Evolutionary conservation across 331 rosid species (phyloP), one percentile per base, ranked within the genome.

Genomic region (Pyrus hybrid): DNA sequence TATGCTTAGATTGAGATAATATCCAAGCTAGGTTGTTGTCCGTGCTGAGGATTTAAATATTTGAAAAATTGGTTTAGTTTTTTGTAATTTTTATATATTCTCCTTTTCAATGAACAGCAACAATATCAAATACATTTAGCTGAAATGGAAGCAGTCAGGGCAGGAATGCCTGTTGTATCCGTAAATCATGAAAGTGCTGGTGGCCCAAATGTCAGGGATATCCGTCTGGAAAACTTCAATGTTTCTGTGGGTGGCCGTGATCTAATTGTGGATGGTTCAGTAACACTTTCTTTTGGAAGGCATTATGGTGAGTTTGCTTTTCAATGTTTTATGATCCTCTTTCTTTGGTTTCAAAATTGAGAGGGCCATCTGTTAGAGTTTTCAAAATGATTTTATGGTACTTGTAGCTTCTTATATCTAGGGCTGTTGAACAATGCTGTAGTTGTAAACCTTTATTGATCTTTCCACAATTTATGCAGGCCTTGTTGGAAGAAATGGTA

Each of bases 191-290:
- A 92, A 32, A 79, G 72, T 63, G 67, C 76, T 7, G 89, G 90
- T 18, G 99, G 97, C 49, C 75, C 95, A 5, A 57, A 67, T 23
- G 88, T 94, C 76, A 94, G 92, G 87, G 99, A 94, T 83, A 89
- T 92, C 62, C 97, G 88, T 77, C 83, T 94, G 93, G 97, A 94
- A 80, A 85, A 85, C 83, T 94, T 94, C 80, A 92, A 73, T 69
- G 84, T 94, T 73, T 92, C 99, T 79, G 92, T 94, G 77, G 99
- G 99, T 73, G 99, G 99, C 33, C 97, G 97, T 63, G 99, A 94
- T 81, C 92, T 94, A 49, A 94, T 94, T 77, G 96, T 92, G 63
- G 99, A 94, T 72, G 96, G 99, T 67, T 74, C 88, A 29, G 86
- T 94, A 67, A 94, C 96, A 3, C 99, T 94, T 75, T 84, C 99